phyloP scores from a whole-genome alignment of 306 rosid genomes.

The Arachis stenosperma region DNA sequence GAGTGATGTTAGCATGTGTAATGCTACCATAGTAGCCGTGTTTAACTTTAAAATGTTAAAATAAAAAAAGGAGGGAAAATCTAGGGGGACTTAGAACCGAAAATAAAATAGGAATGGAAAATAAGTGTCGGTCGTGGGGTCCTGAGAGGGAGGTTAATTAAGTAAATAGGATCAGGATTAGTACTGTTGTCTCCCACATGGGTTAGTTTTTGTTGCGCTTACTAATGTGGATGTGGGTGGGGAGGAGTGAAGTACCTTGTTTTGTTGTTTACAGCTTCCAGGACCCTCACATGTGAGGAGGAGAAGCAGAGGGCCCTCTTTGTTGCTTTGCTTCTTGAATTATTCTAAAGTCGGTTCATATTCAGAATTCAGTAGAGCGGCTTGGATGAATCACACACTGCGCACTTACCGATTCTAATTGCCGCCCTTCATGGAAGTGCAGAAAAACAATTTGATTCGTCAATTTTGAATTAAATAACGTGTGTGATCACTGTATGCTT shows the following conservation, averaged over 20 bases:
- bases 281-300: slow-evolving; percentile 32
- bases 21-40: slow-evolving; percentile 27
- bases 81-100: neutral
- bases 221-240: slow-evolving; percentile 5
- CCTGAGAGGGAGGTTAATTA: slow-evolving; percentile 24
- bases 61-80: slow-evolving; percentile 41
- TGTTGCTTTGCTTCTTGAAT: neutral
- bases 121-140: slow-evolving; percentile 69
- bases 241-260: slow-evolving; percentile 8
- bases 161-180: slow-evolving; percentile 35
- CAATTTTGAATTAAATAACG: too few species aligned
- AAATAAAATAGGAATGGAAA: slow-evolving; percentile 16
- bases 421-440: neutral
- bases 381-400: neutral
- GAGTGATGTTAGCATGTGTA: slow-evolving; percentile 33
- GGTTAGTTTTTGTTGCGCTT: slow-evolving; percentile 29
- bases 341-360: neutral
- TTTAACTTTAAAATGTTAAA: slow-evolving; percentile 4
- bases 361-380: neutral
- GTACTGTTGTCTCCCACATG: slow-evolving; percentile 59
- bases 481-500: too few species aligned
- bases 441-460: too few species aligned
- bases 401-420: neutral
- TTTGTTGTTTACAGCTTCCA: neutral
- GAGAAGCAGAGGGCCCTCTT: neutral